Evolutionary conservation across 2,329 filamentous ascomycete species (phyloP).

Genomic region (Chrysoporthe puriensis): DNA sequence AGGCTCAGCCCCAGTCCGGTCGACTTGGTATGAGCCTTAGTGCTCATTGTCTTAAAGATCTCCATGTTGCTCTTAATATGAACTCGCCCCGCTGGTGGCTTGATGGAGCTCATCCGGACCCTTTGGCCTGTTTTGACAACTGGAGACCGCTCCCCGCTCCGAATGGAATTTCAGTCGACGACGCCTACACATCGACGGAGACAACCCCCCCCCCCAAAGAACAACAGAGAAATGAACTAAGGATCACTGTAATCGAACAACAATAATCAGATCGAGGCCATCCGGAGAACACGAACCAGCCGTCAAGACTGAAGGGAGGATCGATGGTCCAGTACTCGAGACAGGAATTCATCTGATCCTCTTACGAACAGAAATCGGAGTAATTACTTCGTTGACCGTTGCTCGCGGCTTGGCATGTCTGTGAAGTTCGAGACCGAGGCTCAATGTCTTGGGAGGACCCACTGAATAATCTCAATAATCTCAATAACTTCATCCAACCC

Average conservation of each 20-base stretch:
- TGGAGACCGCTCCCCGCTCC: neutral
- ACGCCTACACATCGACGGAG: neutral
- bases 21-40: conserved; percentile 2
- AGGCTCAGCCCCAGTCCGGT: conserved; percentile 10
- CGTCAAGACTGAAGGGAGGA: neutral
- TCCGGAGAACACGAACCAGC: neutral
- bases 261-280: neutral
- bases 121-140: neutral
- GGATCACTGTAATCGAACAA: neutral
- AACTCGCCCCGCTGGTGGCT: neutral
- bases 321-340: neutral
- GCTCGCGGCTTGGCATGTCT: neutral
- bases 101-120: neutral
- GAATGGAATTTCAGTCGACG: neutral
- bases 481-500: conserved; percentile 12
- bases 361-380: neutral
- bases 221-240: too few species aligned
- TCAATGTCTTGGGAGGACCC: neutral
- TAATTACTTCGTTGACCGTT: neutral
- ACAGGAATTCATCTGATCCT: neutral
- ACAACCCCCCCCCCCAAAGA: neutral
- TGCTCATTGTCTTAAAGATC: neutral
- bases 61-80: neutral
- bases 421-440: neutral
- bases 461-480: conserved; percentile 16